phyloP scores from a whole-genome alignment of 2,329 filamentous ascomycete species.

The Pseudocercospora musae region DNA sequence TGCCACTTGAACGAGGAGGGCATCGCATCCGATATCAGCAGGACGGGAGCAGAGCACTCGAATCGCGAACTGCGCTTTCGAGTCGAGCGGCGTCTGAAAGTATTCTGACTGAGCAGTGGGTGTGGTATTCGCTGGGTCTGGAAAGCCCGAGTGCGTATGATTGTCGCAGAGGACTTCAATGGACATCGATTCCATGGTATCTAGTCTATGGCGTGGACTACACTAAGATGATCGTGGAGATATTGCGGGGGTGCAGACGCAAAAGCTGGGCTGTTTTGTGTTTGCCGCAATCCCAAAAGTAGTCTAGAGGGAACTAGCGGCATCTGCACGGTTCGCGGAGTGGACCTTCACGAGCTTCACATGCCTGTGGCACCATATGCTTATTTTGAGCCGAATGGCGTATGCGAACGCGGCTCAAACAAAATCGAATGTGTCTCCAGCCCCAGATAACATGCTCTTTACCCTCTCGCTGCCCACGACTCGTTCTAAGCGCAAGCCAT shows the following conservation, averaged over 20 bases:
- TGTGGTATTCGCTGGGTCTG: not conserved
- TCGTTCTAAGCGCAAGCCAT: slow-evolving; percentile 82
- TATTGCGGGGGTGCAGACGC: not conserved
- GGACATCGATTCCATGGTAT: not conserved
- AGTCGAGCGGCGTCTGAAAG: not conserved
- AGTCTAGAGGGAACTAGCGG: not conserved
- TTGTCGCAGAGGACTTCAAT: not conserved
- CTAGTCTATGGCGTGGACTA: not conserved
- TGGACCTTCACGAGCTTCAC: not conserved
- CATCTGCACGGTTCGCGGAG: not conserved
- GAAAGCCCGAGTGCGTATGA: not conserved
- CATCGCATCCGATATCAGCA: not conserved
- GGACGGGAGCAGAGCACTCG: not conserved
- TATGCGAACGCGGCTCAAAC: slow-evolving; percentile 47
- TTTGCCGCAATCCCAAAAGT: not conserved
- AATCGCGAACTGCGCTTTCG: not conserved
- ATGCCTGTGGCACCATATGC: not conserved
- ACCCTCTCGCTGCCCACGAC: slow-evolving; percentile 79
- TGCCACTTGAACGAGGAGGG: not conserved
- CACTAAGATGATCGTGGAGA: not conserved
- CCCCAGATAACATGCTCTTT: slow-evolving; percentile 72
- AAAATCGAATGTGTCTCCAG: slow-evolving; percentile 86
- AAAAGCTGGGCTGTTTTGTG: not conserved
- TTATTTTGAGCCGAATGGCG: not conserved
- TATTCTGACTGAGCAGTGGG: not conserved